Percentiles rank a stretch among this genome's conserved stretches.
These are phyloP conservation scores for Cynanchum wilfordii DNA, from an alignment of 257 asterid species.

Conservation along the genomic window DNA sequence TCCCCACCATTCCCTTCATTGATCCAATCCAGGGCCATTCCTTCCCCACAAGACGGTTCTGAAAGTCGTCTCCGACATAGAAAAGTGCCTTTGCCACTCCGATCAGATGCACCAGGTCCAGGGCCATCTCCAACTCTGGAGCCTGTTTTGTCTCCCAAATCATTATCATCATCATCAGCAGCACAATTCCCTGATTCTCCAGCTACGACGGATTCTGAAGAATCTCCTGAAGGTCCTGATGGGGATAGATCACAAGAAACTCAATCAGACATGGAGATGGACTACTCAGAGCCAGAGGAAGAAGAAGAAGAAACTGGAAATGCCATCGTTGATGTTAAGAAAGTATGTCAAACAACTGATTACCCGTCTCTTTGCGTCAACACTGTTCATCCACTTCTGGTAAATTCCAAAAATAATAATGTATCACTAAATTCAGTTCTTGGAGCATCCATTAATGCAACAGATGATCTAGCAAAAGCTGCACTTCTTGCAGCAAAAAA, in stretches of 20 bases:
- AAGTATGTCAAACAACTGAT: conserved; percentile 31
- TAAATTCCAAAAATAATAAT: background rate
- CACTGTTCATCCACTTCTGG: conserved; percentile 15
- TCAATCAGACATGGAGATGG: background rate
- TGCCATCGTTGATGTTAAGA: conserved; percentile 3
- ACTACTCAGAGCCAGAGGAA: background rate
- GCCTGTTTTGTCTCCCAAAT: background rate
- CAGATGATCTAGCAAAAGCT: conserved; percentile 18
- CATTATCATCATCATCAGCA: conserved; percentile 2
- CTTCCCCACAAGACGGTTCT: background rate
- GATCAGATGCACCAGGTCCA: background rate
- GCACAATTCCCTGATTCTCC: background rate
- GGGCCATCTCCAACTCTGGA: background rate
- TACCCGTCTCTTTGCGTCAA: conserved; percentile 30
- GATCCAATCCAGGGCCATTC: no score
- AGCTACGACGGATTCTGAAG: background rate
- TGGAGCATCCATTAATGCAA: conserved; percentile 13
- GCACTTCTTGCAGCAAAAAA: conserved; percentile 7
- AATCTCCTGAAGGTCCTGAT: background rate
- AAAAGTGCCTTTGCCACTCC: background rate
- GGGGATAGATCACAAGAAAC: background rate
- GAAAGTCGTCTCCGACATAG: background rate
- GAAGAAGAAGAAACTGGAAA: background rate
- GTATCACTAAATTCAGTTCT: conserved; percentile 4
- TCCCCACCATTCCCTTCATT: background rate